These are phyloP conservation scores for Xylaria flabelliformis DNA, from an alignment of 495 filamentous ascomycete species.

Conservation along the genomic window DNA sequence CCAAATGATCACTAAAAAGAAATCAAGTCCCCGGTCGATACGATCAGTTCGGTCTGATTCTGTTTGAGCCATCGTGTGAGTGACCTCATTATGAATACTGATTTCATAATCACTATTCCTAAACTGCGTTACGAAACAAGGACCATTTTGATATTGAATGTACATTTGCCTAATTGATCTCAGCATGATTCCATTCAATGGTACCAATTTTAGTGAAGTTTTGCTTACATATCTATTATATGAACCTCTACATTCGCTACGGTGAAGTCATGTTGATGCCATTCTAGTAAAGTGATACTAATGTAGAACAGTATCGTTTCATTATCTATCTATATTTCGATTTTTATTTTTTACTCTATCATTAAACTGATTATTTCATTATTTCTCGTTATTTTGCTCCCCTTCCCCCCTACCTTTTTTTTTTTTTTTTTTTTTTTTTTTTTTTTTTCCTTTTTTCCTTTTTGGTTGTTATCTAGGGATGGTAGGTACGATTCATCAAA, in stretches of 20 bases:
- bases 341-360: too few species aligned
- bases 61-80: not conserved
- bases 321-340: too few species aligned
- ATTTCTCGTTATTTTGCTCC: too few species aligned
- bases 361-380: too few species aligned
- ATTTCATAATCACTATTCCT: not conserved
- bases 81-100: not conserved
- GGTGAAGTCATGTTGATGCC: not conserved
- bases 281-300: not conserved
- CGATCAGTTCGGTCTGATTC: not conserved
- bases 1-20: not conserved
- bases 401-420: too few species aligned
- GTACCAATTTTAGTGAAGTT: not conserved
- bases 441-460: too few species aligned
- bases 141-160: not conserved
- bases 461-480: too few species aligned
- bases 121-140: not conserved
- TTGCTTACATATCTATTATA: not conserved
- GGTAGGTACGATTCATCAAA: not conserved
- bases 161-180: not conserved
- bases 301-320: too few species aligned
- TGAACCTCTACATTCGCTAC: not conserved
- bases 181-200: not conserved
- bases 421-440: too few species aligned
- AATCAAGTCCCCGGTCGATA: not conserved